Evolutionary conservation across 176 grass and related monocot genomes (phyloP).

Genomic region (Hordeum marinum): DNA sequence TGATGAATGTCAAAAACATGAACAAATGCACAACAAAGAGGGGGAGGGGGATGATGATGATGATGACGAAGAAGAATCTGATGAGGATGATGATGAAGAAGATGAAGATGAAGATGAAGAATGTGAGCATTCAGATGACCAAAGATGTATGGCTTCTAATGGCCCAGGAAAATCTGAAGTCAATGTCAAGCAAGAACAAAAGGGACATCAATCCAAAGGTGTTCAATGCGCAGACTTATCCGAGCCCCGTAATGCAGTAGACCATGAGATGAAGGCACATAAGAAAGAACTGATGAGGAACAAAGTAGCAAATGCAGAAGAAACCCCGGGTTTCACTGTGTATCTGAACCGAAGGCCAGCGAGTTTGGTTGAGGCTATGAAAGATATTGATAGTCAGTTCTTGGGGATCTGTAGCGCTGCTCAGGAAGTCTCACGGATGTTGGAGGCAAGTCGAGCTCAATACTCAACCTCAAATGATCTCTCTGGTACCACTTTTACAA

Average conservation of each 20-base stretch:
- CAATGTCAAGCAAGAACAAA: constrained; percentile 47
- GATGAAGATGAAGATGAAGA: constrained; percentile 14
- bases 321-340: constrained; percentile 87
- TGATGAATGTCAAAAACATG: constrained; percentile 40
- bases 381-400: constrained; percentile 80
- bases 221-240: constrained; percentile 41
- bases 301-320: constrained; percentile 64
- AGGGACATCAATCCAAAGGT: constrained; percentile 58
- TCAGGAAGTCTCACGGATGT: constrained; percentile 81
- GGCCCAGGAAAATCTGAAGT: constrained; percentile 23
- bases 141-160: constrained; percentile 28
- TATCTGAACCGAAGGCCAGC: constrained; percentile 78
- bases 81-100: neutral
- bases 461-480: constrained; percentile 71
- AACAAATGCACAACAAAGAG: constrained; percentile 39
- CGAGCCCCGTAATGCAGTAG: constrained; percentile 38
- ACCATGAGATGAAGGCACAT: constrained; percentile 57
- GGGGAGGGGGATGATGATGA: constrained; percentile 27
- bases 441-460: constrained; percentile 86
- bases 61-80: constrained; percentile 26
- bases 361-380: constrained; percentile 74
- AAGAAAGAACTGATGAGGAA: constrained; percentile 61
- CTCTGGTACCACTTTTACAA: constrained; percentile 66
- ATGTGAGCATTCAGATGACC: constrained; percentile 36
- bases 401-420: constrained; percentile 66